Evolutionary conservation across 2,329 filamentous ascomycete species (phyloP), one percentile per base, ranked within the genome.

Genomic region (Onygenales sp.): DNA sequence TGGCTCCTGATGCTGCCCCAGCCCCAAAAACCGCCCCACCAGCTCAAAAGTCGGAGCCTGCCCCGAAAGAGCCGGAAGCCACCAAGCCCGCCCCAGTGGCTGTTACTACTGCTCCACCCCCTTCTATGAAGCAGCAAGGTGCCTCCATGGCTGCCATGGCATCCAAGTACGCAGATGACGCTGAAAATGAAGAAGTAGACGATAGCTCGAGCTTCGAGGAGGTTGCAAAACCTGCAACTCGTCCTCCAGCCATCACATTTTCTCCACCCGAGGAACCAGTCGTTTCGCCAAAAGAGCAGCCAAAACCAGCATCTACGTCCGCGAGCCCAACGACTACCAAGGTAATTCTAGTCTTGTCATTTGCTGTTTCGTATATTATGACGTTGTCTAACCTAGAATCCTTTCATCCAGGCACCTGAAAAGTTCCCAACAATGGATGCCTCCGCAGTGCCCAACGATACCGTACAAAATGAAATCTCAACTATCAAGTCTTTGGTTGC

Each of bases 151-250:
- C 89, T 17, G 83, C 83, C 52, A 85, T 93, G 77, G 91, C 90
- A 8, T 84, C 81, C 68, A 95, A 88, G 70, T 96, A 88, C 71
- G 86, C 89, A 61, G 90, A 95, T 66, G 81, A 84, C 6, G 79
- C 83, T 9, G 80, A 80, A n/a, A 63, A 72, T 21, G 77, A 79
- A 2, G 77, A 81, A 32, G 44, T 33, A 14, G 82, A 84, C 46
- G 85, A 88, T 54, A 78, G 80, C 32, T 92, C 88, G 1, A 88
- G 85, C 71, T 96, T 96, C 60, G 91, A 96, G 66, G 89, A 95
- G 65, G 79, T 93, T 34, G 70, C 85, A 34, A 89, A 88, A 65
- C 87, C 88, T 17, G 73, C 81, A 9, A 85, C 88, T 61, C 84
- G 86, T 46, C 73, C 73, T 21, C 62, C 71, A 43, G 53, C 59